These are phyloP conservation scores for Stylosanthes scabra DNA, from an alignment of 331 rosid species.

Conservation along the genomic window DNA sequence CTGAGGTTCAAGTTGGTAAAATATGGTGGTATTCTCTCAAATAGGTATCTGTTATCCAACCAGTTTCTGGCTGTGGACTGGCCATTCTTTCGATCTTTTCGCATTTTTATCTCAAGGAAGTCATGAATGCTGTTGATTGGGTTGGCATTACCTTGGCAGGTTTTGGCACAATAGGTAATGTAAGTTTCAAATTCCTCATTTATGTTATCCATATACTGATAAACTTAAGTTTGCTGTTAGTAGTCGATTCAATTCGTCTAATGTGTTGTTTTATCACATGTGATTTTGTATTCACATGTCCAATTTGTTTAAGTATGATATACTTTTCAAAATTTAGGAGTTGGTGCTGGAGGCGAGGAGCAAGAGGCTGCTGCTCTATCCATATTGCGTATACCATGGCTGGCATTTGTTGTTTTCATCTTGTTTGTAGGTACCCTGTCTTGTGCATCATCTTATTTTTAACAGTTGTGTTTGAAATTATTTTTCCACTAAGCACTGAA, in stretches of 20 bases:
- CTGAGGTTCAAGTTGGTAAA: slow-evolving; percentile 3
- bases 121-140: slow-evolving; percentile 97
- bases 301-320: slow-evolving; percentile 18
- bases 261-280: slow-evolving; percentile 20
- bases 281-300: background rate
- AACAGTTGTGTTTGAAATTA: slow-evolving; percentile 20
- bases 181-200: slow-evolving; percentile 49
- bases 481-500: slow-evolving; percentile 3
- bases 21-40: slow-evolving; percentile 35
- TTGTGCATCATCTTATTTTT: slow-evolving; percentile 51
- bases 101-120: slow-evolving; percentile 96
- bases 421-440: slow-evolving; percentile 98
- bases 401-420: slow-evolving; percentile 78
- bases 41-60: slow-evolving; percentile 97
- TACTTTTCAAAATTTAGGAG: slow-evolving; percentile 63
- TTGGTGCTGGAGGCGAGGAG: slow-evolving; percentile 99
- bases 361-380: slow-evolving; percentile 85
- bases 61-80: slow-evolving; percentile 98
- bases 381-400: slow-evolving; percentile 83
- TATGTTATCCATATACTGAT: slow-evolving; percentile 19
- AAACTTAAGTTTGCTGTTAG: slow-evolving; percentile 10
- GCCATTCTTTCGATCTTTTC: slow-evolving; percentile 96
- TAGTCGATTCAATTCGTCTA: background rate
- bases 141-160: slow-evolving; percentile 92
- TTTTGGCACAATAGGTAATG: slow-evolving; percentile 97